Evolutionary conservation across 1,139 yeast genomes (phyloP), one percentile per base, ranked within the genome.

Genomic region (Candida neerlandica): DNA sequence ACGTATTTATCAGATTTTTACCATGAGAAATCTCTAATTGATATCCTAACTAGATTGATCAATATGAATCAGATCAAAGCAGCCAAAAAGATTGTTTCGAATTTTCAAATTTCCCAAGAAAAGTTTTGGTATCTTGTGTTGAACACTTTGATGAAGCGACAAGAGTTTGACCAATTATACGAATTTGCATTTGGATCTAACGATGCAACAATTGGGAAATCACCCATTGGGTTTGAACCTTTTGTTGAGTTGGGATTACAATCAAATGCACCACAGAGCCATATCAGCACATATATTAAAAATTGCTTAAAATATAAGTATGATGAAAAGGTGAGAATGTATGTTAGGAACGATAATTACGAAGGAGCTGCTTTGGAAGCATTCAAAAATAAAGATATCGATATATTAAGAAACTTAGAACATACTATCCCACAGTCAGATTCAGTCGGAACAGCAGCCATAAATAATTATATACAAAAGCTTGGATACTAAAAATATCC

Each of bases 201-300:
- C 4, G 54, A 56, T 35, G 61, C 62, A 33, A 53, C 58, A 1
- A 49, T 55, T n/a, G 75, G 77, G 49, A 84, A 80, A 57, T 80
- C 95, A 0, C 90, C 92, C 0, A 86, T 90, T 49, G 95, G 95
- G 0, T 87, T 85, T 55, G 78, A 77, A 54, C 83, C 86, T 1
- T 84, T 90, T 55, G 86, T 77, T 45, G 73, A 78, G 11, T 76
- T 79, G 34, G 77, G 83, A 30, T 57, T 82, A 42, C 72, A 72
- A 27, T 71, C 78, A 32, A 79, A 80, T 1, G 86, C 81, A 19
- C 80, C 80, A 0, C 54, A 59, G 38, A 63, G 64, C n/a, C 71
- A 71, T 47, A 63, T 72, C 9, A 64, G 77, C 0, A 59, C 63
- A 4, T 75, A 73, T 51, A 75, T 76, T 41, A 60, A 61, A 39